A percentile compares a stretch with the other conserved stretches of the same genome.
Conservation (phyloP, 192 early-diverging fungal genomes). For the Phycomyces nitens region DNA sequence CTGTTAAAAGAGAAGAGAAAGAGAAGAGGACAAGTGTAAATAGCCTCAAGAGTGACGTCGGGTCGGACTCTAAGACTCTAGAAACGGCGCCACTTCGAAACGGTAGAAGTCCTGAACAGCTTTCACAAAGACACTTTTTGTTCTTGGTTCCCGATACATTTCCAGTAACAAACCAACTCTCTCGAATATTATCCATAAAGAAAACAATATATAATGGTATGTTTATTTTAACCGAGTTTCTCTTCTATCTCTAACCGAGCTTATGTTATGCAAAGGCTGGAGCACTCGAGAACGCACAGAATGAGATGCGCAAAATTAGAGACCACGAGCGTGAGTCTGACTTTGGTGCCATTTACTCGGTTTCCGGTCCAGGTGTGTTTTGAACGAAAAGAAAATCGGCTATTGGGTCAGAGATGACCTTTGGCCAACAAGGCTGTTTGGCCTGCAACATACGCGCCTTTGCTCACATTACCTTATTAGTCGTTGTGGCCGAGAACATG, state of each 20-base stretch:
- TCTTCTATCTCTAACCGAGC: not conserved
- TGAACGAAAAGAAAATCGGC: not conserved
- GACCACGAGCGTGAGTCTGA: conserved; percentile 82
- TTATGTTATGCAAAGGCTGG: conserved; percentile 62
- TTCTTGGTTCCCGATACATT: no score
- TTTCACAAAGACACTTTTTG: not conserved
- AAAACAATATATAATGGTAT: conserved; percentile 11
- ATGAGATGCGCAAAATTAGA: conserved; percentile 76
- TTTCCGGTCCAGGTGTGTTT: conserved; percentile 92
- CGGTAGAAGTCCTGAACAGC: conserved; percentile 1
- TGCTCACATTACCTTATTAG: conserved; percentile 39
- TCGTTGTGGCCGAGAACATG: conserved; percentile 99
- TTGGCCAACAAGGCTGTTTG: not conserved
- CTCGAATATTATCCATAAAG: not conserved
- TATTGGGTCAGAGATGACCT: not conserved
- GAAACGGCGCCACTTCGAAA: conserved; percentile 4
- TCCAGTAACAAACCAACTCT: no score
- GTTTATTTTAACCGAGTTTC: not conserved
- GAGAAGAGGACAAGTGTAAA: no score
- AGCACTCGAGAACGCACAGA: conserved; percentile 85
- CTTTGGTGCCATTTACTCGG: conserved; percentile 92
- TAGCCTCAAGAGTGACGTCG: not conserved
- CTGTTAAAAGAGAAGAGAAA: no score
- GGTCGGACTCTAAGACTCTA: not conserved
- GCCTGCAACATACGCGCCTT: not conserved